Conservation (phyloP, 257 asterid species). For the Primulina tabacum region DNA sequence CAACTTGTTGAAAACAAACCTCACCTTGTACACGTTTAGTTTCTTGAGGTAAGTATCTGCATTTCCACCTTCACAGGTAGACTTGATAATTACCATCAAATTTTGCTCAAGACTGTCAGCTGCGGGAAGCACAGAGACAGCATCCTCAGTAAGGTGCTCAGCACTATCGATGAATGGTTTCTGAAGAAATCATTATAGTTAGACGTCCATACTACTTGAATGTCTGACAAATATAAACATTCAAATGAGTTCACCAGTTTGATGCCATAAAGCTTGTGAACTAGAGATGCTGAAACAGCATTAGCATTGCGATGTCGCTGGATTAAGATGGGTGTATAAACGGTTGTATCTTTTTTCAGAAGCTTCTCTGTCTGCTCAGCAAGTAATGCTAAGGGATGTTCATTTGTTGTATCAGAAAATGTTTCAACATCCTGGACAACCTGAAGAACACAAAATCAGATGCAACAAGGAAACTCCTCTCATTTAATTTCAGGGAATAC, state of each 20-base stretch:
- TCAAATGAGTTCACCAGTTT: constrained; percentile 61
- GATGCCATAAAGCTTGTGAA: constrained; percentile 87
- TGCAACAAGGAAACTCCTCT: constrained; percentile 20
- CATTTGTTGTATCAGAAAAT: constrained; percentile 63
- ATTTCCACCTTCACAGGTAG: constrained; percentile 75
- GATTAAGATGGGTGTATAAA: constrained; percentile 72
- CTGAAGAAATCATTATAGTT: constrained; percentile 44
- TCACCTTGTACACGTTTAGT: constrained; percentile 75
- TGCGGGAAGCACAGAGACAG: constrained; percentile 85
- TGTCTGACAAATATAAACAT: constrained; percentile 23
- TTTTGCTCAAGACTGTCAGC: constrained; percentile 86
- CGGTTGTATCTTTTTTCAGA: constrained; percentile 49
- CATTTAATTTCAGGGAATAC: constrained; percentile 13
- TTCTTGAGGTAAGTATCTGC: constrained; percentile 69
- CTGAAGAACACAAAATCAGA: constrained; percentile 44
- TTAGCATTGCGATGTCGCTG: constrained; percentile 68
- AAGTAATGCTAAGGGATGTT: constrained; percentile 81
- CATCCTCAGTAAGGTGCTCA: constrained; percentile 96
- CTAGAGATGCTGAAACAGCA: constrained; percentile 82
- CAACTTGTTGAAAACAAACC: constrained; percentile 13
- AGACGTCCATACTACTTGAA: constrained; percentile 24
- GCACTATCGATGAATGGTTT: constrained; percentile 81
- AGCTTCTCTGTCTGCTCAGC: constrained; percentile 74
- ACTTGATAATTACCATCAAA: constrained; percentile 54
- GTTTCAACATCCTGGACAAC: constrained; percentile 78